Conservation (phyloP, 176 grass and related monocot genomes). For the Oryza coarctata region DNA sequence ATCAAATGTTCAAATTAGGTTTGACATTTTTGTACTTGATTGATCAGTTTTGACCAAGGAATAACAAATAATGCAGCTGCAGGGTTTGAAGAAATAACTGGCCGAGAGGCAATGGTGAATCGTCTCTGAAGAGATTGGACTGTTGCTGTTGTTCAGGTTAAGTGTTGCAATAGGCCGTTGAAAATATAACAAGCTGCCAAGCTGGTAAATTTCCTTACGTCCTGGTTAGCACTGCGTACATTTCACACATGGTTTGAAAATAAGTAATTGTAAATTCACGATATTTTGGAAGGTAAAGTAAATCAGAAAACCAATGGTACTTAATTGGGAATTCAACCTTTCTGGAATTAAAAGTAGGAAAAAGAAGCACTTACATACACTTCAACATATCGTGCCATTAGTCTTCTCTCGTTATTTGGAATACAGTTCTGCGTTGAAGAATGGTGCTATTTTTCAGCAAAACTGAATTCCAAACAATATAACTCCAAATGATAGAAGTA, state of each 20-base stretch:
- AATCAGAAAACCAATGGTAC: not conserved
- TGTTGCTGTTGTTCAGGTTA: not conserved
- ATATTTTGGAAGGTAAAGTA: not conserved
- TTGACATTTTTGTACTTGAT: slow-evolving; percentile 3
- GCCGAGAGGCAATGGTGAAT: not conserved
- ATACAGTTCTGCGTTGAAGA: too few species aligned
- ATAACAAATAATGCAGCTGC: not conserved
- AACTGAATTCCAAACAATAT: not conserved
- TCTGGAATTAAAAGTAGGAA: not conserved
- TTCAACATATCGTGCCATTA: too few species aligned
- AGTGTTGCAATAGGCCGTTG: not conserved
- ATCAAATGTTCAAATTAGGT: slow-evolving; percentile 18
- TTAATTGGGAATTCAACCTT: not conserved
- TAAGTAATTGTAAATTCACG: too few species aligned
- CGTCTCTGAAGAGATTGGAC: not conserved
- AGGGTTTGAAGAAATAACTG: slow-evolving; percentile 9
- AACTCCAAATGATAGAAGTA: not conserved
- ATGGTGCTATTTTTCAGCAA: not conserved
- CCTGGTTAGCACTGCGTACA: not conserved
- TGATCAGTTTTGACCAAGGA: not conserved
- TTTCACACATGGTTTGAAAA: not conserved
- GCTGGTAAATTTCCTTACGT: not conserved
- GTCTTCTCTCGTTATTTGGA: too few species aligned
- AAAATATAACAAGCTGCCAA: not conserved
- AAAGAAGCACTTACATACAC: not conserved